Evolutionary conservation across 2,329 filamentous ascomycete species (phyloP).

Genomic region (Chrysoporthe cubensis): DNA sequence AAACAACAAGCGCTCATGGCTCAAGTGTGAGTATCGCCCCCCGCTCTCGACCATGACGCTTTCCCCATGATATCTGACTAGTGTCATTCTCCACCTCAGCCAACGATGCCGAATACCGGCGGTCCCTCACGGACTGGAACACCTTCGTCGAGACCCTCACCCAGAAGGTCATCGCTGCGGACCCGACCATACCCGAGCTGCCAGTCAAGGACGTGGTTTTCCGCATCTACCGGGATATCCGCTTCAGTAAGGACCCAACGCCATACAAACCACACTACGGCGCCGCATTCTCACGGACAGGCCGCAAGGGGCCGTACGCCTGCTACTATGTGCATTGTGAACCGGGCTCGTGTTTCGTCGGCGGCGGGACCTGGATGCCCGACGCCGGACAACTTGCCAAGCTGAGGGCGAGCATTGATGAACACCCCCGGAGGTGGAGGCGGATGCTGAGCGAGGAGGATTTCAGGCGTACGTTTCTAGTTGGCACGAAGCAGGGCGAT

Average conservation of each 20-base stretch:
- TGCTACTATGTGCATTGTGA: slow-evolving; percentile 87
- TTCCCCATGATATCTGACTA: slow-evolving; percentile 2
- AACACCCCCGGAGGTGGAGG: slow-evolving; percentile 71
- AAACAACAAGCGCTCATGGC: slow-evolving; percentile 63
- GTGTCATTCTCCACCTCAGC: slow-evolving; percentile 49
- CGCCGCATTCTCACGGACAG: slow-evolving; percentile 85
- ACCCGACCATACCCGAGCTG: slow-evolving; percentile 84
- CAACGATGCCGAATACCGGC: slow-evolving; percentile 78
- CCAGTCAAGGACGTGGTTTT: slow-evolving; percentile 86
- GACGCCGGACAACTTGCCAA: slow-evolving; percentile 67
- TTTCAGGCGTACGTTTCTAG: slow-evolving; percentile 69
- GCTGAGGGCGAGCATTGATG: slow-evolving; percentile 76
- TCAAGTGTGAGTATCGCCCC: slow-evolving; percentile 51
- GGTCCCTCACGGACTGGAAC: slow-evolving; percentile 79
- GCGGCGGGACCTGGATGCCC: slow-evolving; percentile 82
- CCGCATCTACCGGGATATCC: slow-evolving; percentile 83
- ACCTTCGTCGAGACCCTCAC: slow-evolving; percentile 76
- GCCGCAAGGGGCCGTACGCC: slow-evolving; percentile 84
- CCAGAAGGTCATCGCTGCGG: slow-evolving; percentile 69
- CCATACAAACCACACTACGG: slow-evolving; percentile 91
- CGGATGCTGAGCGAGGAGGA: slow-evolving; percentile 62
- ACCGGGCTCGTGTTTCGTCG: slow-evolving; percentile 72
- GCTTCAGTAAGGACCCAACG: slow-evolving; percentile 82
- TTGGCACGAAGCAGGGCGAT: slow-evolving; percentile 55
- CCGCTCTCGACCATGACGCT: too few relatives aligned